phyloP scores from a whole-genome alignment of 805 yeast genomes.

The Saccharomycopsis sp. region DNA sequence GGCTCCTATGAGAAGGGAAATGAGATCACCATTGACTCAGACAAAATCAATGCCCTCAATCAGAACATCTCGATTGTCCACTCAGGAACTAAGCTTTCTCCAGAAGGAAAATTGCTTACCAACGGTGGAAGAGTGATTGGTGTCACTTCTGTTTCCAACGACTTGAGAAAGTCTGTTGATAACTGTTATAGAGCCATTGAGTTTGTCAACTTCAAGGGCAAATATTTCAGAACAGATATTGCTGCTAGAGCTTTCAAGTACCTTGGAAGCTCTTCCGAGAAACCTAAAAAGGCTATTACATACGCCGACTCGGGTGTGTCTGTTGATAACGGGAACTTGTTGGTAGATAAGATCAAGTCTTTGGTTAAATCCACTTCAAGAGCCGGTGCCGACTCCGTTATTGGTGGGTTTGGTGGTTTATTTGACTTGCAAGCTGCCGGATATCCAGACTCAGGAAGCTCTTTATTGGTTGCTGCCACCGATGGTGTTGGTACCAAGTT shows the following conservation, averaged over 20 bases:
- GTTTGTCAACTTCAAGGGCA: slow-evolving; percentile 61
- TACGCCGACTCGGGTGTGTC: slow-evolving; percentile 97
- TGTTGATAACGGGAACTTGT: slow-evolving; percentile 87
- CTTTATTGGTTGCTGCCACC: slow-evolving; percentile 92
- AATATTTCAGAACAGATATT: slow-evolving; percentile 85
- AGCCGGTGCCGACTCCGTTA: slow-evolving; percentile 95
- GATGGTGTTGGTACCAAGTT: slow-evolving; percentile 99
- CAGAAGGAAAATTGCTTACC: slow-evolving; percentile 56
- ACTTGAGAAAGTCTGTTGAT: slow-evolving; percentile 74
- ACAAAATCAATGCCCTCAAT: slow-evolving; percentile 24
- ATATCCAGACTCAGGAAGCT: slow-evolving; percentile 60
- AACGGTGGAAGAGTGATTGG: slow-evolving; percentile 98
- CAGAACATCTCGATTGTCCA: slow-evolving; percentile 76
- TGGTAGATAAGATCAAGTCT: slow-evolving; percentile 85
- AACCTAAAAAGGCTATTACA: slow-evolving; percentile 48
- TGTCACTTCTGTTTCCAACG: slow-evolving; percentile 74
- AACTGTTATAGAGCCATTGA: slow-evolving; percentile 83
- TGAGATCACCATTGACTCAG: slow-evolving; percentile 52
- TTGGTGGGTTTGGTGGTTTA: slow-evolving; percentile 98
- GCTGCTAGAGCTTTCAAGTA: slow-evolving; percentile 90
- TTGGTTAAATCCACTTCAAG: slow-evolving; percentile 89
- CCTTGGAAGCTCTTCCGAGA: slow-evolving; percentile 23
- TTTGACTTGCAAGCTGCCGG: slow-evolving; percentile 90
- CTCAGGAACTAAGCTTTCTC: slow-evolving; percentile 74
- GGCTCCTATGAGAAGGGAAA: slow-evolving; percentile 82